These are phyloP conservation scores for Phytophthora palmivora DNA, from an alignment of 352 stramenopile species.

Conservation along the genomic window DNA sequence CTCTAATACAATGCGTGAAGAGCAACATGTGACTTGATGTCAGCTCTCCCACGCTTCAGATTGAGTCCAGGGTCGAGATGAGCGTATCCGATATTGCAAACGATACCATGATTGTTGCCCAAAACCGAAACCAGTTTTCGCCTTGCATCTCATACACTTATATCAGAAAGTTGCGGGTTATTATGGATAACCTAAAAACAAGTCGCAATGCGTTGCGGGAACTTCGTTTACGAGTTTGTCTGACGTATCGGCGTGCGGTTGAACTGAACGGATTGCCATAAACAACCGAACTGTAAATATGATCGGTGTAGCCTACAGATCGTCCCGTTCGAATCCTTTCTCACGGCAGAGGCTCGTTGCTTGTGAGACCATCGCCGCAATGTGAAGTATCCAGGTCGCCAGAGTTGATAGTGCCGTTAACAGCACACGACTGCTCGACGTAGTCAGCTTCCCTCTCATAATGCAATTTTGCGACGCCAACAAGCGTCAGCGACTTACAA, in stretches of 20 bases:
- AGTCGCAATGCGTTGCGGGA: no score
- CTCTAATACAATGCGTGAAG: no score
- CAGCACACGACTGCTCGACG: conserved; percentile 11
- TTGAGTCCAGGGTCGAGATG: conserved; percentile 1
- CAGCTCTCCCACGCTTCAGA: conserved; percentile 7
- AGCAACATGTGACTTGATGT: not conserved
- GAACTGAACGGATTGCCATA: conserved; percentile 23
- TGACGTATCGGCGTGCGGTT: not conserved
- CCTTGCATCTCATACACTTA: no score
- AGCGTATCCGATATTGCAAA: not conserved
- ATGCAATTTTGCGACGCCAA: conserved; percentile 1
- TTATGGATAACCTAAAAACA: no score
- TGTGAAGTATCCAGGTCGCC: conserved; percentile 1
- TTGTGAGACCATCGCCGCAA: conserved; percentile 6
- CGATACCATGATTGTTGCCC: no score
- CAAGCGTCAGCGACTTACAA: not conserved
- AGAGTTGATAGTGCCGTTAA: not conserved
- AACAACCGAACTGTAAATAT: conserved; percentile 17
- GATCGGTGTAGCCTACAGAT: conserved; percentile 25
- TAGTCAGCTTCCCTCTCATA: conserved; percentile 15
- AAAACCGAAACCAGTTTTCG: no score
- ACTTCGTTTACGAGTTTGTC: no score
- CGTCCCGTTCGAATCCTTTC: conserved; percentile 26
- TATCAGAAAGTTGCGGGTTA: no score
- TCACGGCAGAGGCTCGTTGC: conserved; percentile 21